Base-by-base conservation (phyloP, 805 yeast genomes). In the Kazachstania kunashirensis region DNA sequence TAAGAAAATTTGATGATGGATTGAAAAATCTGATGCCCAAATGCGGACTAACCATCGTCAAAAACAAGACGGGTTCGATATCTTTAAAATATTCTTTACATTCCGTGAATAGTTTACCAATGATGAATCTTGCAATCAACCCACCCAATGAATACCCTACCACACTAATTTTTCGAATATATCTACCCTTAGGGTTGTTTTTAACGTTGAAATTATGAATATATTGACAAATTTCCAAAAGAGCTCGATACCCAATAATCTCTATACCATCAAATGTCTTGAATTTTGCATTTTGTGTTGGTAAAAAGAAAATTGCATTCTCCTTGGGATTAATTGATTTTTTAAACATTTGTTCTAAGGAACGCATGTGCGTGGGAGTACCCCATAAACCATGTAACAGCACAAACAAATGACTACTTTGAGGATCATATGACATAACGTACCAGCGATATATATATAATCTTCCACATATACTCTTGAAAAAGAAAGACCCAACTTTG, bases 111-210 rank as follows among this genome's bases (percentile, higher is more conserved):
- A 57, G 46, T 31, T 80, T 66, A 2, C 96, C 96, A 32, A 86
- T 67, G 18, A 85, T 78, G 55, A 84, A 86, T 34, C 96, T 65
- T 0, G 86, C 68, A 23, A 89, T 75, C 24, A 88, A 60, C 0
- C 97, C 97, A 16, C 97, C 96, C 40, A 89, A 62, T 0, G 95
- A 84, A 56, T 88, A 89, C 0, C 97, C 96, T 3, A 84, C 68
- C 29, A 89, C 65, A 42, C 94, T 82, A 34, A 89, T 71, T 46
- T 76, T 51, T 38, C 34, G 59, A 46, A 38, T 49, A 49, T 31
- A 59, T 38, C 13, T 28, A 3, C 20, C 25, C 2, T 14, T 6
- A n/a, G 24, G n/a, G 14, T 30, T 29, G 19, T 29, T 24, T 24
- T 16, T 9, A 12, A 41, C 42, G 18, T 67, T 47, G 42, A 62